Conservation (phyloP, 305 asterid genomes). For the Fraxinus xanthoxyloides region DNA sequence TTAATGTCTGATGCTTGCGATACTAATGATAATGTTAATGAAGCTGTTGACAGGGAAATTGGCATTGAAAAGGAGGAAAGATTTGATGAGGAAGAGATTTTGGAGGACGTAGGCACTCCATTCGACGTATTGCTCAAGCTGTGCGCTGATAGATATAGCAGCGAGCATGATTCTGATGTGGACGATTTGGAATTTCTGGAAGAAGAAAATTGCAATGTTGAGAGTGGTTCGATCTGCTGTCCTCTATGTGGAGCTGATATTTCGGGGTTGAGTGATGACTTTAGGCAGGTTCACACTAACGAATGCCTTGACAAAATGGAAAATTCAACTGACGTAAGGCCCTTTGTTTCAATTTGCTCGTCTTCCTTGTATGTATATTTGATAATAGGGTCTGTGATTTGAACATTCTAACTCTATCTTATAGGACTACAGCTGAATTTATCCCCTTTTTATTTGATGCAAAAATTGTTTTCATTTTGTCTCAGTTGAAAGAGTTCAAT, state of each 20-base stretch:
- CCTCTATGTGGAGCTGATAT: slow-evolving; percentile 82
- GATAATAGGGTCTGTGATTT: background rate
- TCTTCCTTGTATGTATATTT: slow-evolving; percentile 3
- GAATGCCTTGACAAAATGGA: slow-evolving; percentile 74
- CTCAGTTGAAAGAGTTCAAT: background rate
- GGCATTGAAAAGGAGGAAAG: slow-evolving; percentile 34
- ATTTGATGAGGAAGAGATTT: slow-evolving; percentile 23
- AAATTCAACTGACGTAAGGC: slow-evolving; percentile 45
- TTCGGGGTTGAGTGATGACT: slow-evolving; percentile 54
- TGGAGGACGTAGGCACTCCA: slow-evolving; percentile 42
- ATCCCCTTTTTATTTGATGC: background rate
- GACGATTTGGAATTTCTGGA: slow-evolving; percentile 15
- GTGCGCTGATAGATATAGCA: slow-evolving; percentile 45
- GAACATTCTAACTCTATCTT: background rate
- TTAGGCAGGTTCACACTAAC: slow-evolving; percentile 71
- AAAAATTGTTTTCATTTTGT: background rate
- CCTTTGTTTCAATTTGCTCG: background rate
- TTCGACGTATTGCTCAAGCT: slow-evolving; percentile 72
- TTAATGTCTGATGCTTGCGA: background rate
- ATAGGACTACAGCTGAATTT: background rate
- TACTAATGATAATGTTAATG: background rate
- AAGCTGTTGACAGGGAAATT: background rate
- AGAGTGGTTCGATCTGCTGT: slow-evolving; percentile 40
- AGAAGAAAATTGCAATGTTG: slow-evolving; percentile 21
- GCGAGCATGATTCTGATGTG: background rate